These are phyloP conservation scores for Rhizopus sp. DNA, from an alignment of 371 early-diverging fungal genomes.

Conservation along the genomic window DNA sequence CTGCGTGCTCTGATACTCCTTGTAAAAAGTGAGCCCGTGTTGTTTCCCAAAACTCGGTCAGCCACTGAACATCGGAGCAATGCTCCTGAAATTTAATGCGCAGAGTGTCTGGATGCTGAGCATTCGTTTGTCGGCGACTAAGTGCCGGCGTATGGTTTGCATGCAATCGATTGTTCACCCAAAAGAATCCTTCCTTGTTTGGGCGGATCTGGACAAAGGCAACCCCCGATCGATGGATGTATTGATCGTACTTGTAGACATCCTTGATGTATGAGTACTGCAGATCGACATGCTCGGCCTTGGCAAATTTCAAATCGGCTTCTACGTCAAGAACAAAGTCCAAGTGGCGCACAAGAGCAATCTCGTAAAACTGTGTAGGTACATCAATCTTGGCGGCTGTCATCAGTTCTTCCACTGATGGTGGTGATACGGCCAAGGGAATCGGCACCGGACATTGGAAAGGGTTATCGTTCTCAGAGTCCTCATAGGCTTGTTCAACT, in stretches of 20 bases:
- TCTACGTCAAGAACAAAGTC: slow-evolving; percentile 96
- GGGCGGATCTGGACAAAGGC: slow-evolving; percentile 90
- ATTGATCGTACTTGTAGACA: slow-evolving; percentile 82
- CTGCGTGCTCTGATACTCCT: slow-evolving; percentile 5
- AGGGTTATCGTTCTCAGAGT: slow-evolving; percentile 79
- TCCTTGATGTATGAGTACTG: slow-evolving; percentile 74
- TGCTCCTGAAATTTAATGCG: slow-evolving; percentile 57
- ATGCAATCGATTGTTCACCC: slow-evolving; percentile 87
- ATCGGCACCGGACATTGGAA: slow-evolving; percentile 85
- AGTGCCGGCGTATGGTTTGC: slow-evolving; percentile 67
- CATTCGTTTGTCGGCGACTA: slow-evolving; percentile 34
- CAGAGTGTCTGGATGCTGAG: slow-evolving; percentile 57
- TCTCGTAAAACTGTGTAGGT: slow-evolving; percentile 78
- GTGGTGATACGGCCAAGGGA: slow-evolving; percentile 66
- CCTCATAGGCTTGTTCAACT: slow-evolving; percentile 73
- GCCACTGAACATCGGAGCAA: slow-evolving; percentile 49
- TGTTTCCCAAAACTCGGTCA: slow-evolving; percentile 66
- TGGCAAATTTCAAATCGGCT: slow-evolving; percentile 69
- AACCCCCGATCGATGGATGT: slow-evolving; percentile 87
- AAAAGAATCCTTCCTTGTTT: slow-evolving; percentile 77
- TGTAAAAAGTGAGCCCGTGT: slow-evolving; percentile 40
- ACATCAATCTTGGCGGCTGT: slow-evolving; percentile 51
- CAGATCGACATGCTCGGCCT: slow-evolving; percentile 51
- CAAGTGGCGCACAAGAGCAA: slow-evolving; percentile 77
- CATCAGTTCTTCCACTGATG: slow-evolving; percentile 49